A percentile compares a stretch with the other conserved stretches of the same genome.
Conservation (phyloP, 2,329 filamentous ascomycete genomes). For the Ophiostoma montium region DNA sequence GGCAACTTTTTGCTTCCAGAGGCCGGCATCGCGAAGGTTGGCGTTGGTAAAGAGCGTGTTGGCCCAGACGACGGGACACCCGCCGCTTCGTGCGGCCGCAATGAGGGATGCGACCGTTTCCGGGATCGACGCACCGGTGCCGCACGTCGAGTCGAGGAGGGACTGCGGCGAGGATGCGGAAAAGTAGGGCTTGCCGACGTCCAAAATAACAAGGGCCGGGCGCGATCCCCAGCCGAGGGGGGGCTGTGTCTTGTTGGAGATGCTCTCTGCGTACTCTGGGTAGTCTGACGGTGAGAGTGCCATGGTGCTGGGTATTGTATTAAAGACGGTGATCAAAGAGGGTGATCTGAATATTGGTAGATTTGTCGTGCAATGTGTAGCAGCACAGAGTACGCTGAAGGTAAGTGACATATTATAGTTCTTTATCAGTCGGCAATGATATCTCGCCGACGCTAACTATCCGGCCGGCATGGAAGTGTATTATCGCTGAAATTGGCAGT, state of each 20-base stretch:
- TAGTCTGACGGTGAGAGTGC: background rate
- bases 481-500: no score
- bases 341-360: no score
- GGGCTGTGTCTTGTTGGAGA: conserved; percentile 4
- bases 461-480: no score
- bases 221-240: conserved; percentile 27
- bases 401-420: no score
- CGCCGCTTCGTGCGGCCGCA: conserved; percentile 8
- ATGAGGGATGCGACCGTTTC: background rate
- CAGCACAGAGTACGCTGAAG: no score
- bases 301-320: background rate
- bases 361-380: background rate
- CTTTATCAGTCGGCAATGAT: no score
- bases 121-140: background rate
- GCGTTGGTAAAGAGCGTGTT: conserved; percentile 26
- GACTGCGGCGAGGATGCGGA: background rate
- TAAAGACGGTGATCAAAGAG: no score
- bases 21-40: conserved; percentile 29
- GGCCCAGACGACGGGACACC: conserved; percentile 30
- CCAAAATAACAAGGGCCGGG: conserved; percentile 30
- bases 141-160: background rate
- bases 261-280: conserved; percentile 2
- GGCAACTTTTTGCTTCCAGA: conserved; percentile 21
- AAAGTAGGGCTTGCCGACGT: conserved; percentile 19
- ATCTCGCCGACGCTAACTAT: background rate